phyloP scores from a whole-genome alignment of 2,329 filamentous ascomycete species.

The Stagonosporopsis tanaceti region DNA sequence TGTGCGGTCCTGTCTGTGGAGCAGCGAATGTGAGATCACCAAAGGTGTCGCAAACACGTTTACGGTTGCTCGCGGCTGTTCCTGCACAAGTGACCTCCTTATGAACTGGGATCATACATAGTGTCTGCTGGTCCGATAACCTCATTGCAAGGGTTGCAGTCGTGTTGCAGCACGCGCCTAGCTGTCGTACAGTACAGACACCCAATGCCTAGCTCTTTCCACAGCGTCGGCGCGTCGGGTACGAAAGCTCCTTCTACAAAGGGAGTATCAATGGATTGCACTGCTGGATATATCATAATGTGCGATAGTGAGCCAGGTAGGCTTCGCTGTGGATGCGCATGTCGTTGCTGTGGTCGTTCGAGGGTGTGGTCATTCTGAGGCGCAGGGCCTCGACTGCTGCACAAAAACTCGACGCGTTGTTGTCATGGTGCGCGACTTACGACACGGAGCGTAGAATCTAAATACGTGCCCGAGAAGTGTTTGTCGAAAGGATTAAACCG shows the following conservation, averaged over 20 bases:
- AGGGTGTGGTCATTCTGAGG: not conserved
- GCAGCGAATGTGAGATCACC: not conserved
- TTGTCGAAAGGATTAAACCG: not conserved
- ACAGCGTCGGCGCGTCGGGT: not conserved
- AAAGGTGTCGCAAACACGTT: not conserved
- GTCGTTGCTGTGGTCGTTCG: not conserved
- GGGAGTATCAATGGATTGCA: not conserved
- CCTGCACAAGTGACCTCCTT: not conserved
- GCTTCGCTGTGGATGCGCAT: not conserved
- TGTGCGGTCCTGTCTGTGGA: not conserved
- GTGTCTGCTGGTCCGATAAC: constrained; percentile 17
- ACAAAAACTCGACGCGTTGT: not conserved
- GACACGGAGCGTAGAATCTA: not conserved
- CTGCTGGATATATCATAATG: not conserved
- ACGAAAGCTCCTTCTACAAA: constrained; percentile 11
- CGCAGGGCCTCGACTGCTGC: not conserved
- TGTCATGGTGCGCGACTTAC: not conserved
- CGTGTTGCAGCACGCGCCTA: constrained; percentile 18
- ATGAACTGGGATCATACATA: constrained; percentile 15
- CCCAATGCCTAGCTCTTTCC: constrained; percentile 14
- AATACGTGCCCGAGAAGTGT: not conserved
- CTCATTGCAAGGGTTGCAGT: constrained; percentile 24
- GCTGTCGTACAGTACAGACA: constrained; percentile 5
- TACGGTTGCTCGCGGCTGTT: not conserved
- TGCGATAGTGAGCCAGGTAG: not conserved